Evolutionary conservation across 208 protist genomes (phyloP).

Genomic region (Trichomonas tenax): DNA sequence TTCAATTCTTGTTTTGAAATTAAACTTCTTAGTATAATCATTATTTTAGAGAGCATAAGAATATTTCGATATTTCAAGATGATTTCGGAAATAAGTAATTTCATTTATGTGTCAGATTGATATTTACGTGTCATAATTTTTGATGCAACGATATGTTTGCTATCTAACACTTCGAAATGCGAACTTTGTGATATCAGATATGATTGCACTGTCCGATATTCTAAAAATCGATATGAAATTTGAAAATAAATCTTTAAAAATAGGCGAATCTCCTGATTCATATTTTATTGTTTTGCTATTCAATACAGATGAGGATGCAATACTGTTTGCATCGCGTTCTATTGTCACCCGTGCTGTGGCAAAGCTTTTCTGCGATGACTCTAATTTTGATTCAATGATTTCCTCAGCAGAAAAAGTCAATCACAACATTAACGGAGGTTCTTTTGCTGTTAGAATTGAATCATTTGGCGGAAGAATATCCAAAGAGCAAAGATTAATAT

Average conservation of each 20-base stretch:
- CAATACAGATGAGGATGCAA: not conserved
- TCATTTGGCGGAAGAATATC: not conserved
- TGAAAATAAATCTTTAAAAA: not conserved
- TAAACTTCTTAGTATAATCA: too few species aligned
- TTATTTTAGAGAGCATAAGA: too few species aligned
- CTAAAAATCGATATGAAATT: not conserved
- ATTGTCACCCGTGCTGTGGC: not conserved
- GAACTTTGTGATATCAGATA: not conserved
- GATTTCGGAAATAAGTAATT: too few species aligned
- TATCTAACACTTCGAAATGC: not conserved
- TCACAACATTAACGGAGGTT: not conserved
- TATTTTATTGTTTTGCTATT: not conserved
- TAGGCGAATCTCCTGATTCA: not conserved
- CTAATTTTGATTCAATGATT: not conserved
- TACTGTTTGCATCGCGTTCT: not conserved
- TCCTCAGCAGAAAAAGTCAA: not conserved
- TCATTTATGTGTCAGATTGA: too few species aligned
- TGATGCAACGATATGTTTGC: not conserved
- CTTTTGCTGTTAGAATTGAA: not conserved
- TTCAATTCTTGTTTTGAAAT: too few species aligned
- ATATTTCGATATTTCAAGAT: too few species aligned
- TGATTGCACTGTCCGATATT: not conserved
- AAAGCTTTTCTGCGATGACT: not conserved
- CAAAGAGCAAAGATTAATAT: not conserved
- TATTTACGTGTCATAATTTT: too few species aligned